Conservation (phyloP, 305 asterid species). For the Solanum hybrid region DNA sequence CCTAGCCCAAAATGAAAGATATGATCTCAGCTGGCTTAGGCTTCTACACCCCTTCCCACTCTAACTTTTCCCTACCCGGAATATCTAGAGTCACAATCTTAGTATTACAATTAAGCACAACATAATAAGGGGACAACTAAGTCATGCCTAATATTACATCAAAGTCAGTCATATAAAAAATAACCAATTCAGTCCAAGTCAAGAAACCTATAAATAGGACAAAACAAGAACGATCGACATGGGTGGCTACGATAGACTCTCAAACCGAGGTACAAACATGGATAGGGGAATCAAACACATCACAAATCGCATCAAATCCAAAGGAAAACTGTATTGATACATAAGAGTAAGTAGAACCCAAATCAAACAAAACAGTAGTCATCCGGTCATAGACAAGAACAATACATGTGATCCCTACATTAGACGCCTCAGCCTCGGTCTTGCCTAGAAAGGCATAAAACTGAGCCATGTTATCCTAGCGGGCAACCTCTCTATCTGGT, state of each 20-base stretch:
- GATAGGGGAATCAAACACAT: neutral
- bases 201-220: no score
- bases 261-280: neutral
- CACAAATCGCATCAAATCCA: neutral
- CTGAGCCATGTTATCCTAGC: neutral
- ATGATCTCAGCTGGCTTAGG: no score
- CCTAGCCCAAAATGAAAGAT: no score
- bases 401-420: neutral
- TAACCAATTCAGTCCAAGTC: no score
- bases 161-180: no score
- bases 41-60: no score
- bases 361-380: neutral
- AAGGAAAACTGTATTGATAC: neutral
- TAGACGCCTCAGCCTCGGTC: neutral
- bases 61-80: no score
- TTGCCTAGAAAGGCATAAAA: neutral
- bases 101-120: no score
- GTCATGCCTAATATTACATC: no score
- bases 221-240: no score
- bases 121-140: no score
- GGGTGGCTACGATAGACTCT: neutral
- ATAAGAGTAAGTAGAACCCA: neutral
- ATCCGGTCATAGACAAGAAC: neutral
- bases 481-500: neutral
- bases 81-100: no score